Percentiles rank a stretch among this genome's conserved stretches.
These are phyloP conservation scores for Hibiscus syriacus DNA, from an alignment of 345 rosid species.

Conservation along the genomic window DNA sequence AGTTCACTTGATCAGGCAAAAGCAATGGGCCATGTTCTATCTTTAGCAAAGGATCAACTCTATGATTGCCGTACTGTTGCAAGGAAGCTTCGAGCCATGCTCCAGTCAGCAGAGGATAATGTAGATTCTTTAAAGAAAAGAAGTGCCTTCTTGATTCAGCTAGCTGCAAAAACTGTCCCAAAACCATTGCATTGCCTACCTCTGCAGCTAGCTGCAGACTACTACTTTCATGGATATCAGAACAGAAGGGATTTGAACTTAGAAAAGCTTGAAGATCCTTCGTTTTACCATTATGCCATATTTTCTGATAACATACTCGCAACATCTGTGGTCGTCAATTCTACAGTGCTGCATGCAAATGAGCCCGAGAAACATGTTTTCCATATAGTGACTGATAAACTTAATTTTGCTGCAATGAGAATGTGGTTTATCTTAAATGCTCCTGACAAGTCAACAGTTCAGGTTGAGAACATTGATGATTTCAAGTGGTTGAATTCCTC, in stretches of 20 bases:
- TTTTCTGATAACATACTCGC: slow-evolving; percentile 95
- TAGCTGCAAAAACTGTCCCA: slow-evolving; percentile 94
- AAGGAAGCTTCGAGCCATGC: slow-evolving; percentile 76
- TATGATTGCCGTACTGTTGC: slow-evolving; percentile 70
- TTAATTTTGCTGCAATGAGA: slow-evolving; percentile 68
- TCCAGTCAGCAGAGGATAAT: slow-evolving; percentile 62
- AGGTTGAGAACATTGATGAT: slow-evolving; percentile 64
- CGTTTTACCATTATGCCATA: slow-evolving; percentile 85
- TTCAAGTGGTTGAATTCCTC: slow-evolving; percentile 83
- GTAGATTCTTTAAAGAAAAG: slow-evolving; percentile 62
- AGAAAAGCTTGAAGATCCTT: slow-evolving; percentile 60
- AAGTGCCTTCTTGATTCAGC: slow-evolving; percentile 85
- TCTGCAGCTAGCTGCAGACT: slow-evolving; percentile 80
- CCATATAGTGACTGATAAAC: slow-evolving; percentile 90
- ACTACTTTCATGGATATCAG: slow-evolving; percentile 46
- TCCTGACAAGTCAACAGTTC: slow-evolving; percentile 50
- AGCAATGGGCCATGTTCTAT: slow-evolving; percentile 81
- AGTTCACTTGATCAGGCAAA: slow-evolving; percentile 87
- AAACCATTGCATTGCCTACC: slow-evolving; percentile 85
- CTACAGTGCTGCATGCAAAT: slow-evolving; percentile 55
- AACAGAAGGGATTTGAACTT: slow-evolving; percentile 26
- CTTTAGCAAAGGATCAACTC: slow-evolving; percentile 69
- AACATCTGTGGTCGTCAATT: slow-evolving; percentile 91
- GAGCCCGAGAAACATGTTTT: slow-evolving; percentile 83
- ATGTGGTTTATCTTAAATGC: slow-evolving; percentile 67